phyloP scores from a whole-genome alignment of 1,139 yeast species.

The Debaryomyces fabryi region DNA sequence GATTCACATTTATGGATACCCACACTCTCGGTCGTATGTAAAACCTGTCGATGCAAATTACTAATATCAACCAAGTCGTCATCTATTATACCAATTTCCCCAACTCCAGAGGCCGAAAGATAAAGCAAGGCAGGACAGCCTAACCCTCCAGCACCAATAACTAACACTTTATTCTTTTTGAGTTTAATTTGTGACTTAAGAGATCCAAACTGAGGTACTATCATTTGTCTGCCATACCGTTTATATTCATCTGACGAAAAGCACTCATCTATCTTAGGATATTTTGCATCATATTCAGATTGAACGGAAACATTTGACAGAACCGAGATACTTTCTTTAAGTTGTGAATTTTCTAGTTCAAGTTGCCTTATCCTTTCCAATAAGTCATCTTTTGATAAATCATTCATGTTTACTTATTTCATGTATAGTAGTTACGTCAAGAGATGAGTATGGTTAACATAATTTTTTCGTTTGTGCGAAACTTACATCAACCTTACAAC shows the following conservation, averaged over 20 bases:
- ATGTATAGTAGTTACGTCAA: neutral
- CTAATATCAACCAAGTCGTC: slow-evolving; percentile 82
- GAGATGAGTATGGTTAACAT: neutral
- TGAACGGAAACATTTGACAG: neutral
- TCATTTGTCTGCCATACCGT: slow-evolving; percentile 94
- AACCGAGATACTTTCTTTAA: slow-evolving; percentile 13
- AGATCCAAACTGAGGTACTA: slow-evolving; percentile 77
- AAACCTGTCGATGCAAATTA: slow-evolving; percentile 85
- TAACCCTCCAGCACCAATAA: slow-evolving; percentile 95
- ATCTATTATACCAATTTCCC: slow-evolving; percentile 84
- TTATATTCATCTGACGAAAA: slow-evolving; percentile 64
- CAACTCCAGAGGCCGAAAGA: slow-evolving; percentile 86
- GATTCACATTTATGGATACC: slow-evolving; percentile 79
- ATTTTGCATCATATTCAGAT: slow-evolving; percentile 3
- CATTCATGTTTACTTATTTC: neutral
- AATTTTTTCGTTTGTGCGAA: neutral
- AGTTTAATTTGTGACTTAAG: slow-evolving; percentile 57
- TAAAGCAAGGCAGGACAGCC: slow-evolving; percentile 93
- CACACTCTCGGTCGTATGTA: slow-evolving; percentile 68
- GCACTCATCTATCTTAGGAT: slow-evolving; percentile 14
- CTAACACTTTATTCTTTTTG: slow-evolving; percentile 61
- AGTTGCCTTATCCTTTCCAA: slow-evolving; percentile 23
- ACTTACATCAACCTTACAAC: neutral
- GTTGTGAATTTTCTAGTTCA: slow-evolving; percentile 27
- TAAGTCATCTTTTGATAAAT: slow-evolving; percentile 22